Evolutionary conservation across 257 asterid species (phyloP), one percentile per base, ranked within the genome.

Genomic region (Penstemon newberryi): DNA sequence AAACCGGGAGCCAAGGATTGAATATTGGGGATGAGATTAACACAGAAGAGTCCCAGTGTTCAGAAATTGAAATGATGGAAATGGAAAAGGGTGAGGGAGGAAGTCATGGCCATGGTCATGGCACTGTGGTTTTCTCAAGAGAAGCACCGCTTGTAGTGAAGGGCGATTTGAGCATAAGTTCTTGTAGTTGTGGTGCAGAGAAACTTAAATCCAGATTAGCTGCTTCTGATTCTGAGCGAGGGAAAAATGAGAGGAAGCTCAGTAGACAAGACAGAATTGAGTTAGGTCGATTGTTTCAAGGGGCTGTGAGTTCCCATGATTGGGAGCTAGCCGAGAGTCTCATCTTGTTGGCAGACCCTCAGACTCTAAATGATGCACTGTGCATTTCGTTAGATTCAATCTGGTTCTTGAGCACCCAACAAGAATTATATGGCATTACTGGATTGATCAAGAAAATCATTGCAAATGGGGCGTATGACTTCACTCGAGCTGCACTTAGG

Each of bases 271-370:
- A 90, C 71, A 87, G 99, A 74, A 86, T 89, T 13, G 99, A 93
- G 79, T 66, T 91, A 70, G 96, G 96, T 8, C 85, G 96, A 57
- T 65, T 94, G 82, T 94, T 94, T 80, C 96, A 94, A 74, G 92
- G 96, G 38, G 95, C 97, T 67, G 95, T 94, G 81, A 94, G 96
- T 81, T 70, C 92, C 40, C 92, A 81, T 71, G 95, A 89, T 66
- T 94, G 99, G 99, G 97, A 89, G 78, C 92, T 85, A 43, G 95
- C 96, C 0, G 99, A 91, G 83, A 90, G 89, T 78, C 73, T 94
- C 71, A 86, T 91, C 67, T 73, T 83, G 73, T 77, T 87, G 87
- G 97, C 96, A 15, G 96, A 94, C 82, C 92, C 92, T 9, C 99
- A 89, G 78, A 91, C 97, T 61, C 86, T 91, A 50, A 94, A 94